phyloP scores from a whole-genome alignment of 2,329 filamentous ascomycete species.

The Arthrinium phaeospermum region DNA sequence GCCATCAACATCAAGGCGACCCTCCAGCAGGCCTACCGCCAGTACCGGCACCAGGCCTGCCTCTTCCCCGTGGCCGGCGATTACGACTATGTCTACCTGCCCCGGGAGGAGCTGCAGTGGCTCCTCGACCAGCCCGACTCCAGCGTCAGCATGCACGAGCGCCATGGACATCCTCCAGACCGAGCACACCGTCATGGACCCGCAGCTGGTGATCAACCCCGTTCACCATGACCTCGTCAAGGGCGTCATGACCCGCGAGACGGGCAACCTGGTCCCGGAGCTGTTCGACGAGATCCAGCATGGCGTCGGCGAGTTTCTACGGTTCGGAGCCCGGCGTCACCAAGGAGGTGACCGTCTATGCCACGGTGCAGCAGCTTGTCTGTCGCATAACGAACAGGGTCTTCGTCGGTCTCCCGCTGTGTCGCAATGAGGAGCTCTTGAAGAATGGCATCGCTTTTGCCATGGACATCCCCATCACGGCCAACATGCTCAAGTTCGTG shows the following conservation, averaged over 20 bases:
- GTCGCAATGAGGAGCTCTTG: slow-evolving; percentile 33
- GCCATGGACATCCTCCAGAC: slow-evolving; percentile 33
- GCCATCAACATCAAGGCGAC: slow-evolving; percentile 36
- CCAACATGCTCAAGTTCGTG: slow-evolving; percentile 29
- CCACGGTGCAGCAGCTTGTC: slow-evolving; percentile 32
- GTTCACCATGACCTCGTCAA: slow-evolving; percentile 36
- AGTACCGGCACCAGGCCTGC: slow-evolving; percentile 33
- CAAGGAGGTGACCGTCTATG: slow-evolving; percentile 22
- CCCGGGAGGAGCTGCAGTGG: slow-evolving; percentile 37
- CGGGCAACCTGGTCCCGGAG: slow-evolving; percentile 38
- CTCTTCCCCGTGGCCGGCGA: slow-evolving; percentile 34
- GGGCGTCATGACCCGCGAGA: slow-evolving; percentile 37
- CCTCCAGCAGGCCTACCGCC: slow-evolving; percentile 31
- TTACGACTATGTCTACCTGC: slow-evolving; percentile 34
- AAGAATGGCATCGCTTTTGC: slow-evolving; percentile 34
- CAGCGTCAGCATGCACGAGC: slow-evolving; percentile 32
- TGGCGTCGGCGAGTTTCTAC: slow-evolving; percentile 34
- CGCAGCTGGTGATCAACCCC: slow-evolving; percentile 30
- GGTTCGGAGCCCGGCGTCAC: slow-evolving; percentile 29
- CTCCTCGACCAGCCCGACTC: slow-evolving; percentile 39
- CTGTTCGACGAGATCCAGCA: slow-evolving; percentile 36
- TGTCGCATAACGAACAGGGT: slow-evolving; percentile 38
- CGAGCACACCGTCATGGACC: slow-evolving; percentile 35
- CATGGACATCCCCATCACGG: slow-evolving; percentile 31
- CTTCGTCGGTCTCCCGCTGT: slow-evolving; percentile 38